These are phyloP conservation scores for Phlyctochytrium arcticum DNA, from an alignment of 192 early-diverging fungal species.

Conservation along the genomic window DNA sequence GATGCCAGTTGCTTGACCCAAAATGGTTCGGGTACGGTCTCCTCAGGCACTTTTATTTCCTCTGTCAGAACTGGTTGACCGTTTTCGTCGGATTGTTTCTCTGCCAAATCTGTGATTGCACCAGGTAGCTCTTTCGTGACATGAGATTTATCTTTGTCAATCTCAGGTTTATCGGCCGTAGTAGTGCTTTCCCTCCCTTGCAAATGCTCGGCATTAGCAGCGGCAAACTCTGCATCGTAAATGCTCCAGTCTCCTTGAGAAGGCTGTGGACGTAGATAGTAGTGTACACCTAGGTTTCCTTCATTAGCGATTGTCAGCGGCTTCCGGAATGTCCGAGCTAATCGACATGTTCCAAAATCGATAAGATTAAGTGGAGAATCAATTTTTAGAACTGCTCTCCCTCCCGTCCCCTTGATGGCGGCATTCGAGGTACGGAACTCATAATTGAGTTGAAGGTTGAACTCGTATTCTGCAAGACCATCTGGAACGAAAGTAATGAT, in stretches of 20 bases:
- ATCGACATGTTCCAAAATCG: slow-evolving; percentile 56
- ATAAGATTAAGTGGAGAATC: slow-evolving; percentile 40
- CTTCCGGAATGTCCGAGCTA: slow-evolving; percentile 48
- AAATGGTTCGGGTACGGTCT: neutral
- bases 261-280: slow-evolving; percentile 51
- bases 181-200: too few relatives aligned
- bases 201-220: neutral
- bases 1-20: slow-evolving; percentile 35
- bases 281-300: slow-evolving; percentile 53
- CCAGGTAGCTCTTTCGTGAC: too few relatives aligned
- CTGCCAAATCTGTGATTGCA: neutral
- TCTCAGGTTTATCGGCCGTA: too few relatives aligned
- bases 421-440: slow-evolving; percentile 43
- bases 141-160: neutral
- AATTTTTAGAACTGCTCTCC: slow-evolving; percentile 41
- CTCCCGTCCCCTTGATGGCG: slow-evolving; percentile 44
- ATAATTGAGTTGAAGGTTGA: slow-evolving; percentile 41
- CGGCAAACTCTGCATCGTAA: slow-evolving; percentile 32
- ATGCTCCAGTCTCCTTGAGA: slow-evolving; percentile 37
- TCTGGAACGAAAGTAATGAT: slow-evolving; percentile 45
- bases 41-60: neutral
- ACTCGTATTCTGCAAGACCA: slow-evolving; percentile 46
- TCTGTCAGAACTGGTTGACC: neutral
- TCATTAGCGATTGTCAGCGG: slow-evolving; percentile 42
- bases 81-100: neutral